Evolutionary conservation across 306 rosid species (phyloP).

Genomic region (Vicia sativa): DNA sequence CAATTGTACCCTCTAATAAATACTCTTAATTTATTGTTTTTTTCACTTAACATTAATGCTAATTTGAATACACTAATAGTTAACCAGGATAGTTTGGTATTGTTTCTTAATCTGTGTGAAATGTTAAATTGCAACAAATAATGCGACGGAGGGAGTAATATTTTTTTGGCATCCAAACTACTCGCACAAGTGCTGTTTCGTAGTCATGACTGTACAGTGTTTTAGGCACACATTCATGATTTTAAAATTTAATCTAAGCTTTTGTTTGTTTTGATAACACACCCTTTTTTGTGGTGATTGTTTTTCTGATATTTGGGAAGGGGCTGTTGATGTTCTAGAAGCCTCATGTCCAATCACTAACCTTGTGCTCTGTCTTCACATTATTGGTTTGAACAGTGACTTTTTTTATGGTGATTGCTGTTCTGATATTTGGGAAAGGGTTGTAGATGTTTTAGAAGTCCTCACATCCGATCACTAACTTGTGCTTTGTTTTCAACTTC

Average conservation of each 20-base stretch:
- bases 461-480: not conserved
- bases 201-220: not conserved
- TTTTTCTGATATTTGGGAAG: slow-evolving; percentile 13
- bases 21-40: no score
- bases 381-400: not conserved
- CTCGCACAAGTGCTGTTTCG: not conserved
- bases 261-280: slow-evolving; percentile 4
- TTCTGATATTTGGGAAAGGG: slow-evolving; percentile 2
- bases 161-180: slow-evolving; percentile 16
- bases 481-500: slow-evolving; percentile 2
- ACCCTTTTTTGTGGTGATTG: slow-evolving; percentile 12
- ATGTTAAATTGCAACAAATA: no score
- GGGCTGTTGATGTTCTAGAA: slow-evolving; percentile 3
- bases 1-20: no score
- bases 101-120: no score
- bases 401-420: not conserved
- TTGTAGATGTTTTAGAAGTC: slow-evolving; percentile 3
- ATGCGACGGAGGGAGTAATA: no score
- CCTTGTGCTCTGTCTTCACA: not conserved
- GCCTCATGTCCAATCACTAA: not conserved
- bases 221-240: not conserved
- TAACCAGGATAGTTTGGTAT: no score
- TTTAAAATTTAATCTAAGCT: slow-evolving; percentile 2
- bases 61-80: no score
- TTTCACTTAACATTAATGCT: no score